Evolutionary conservation across 176 grass and related monocot genomes (phyloP), one percentile per base, ranked within the genome.

Genomic region (Aegilops sharonensis): DNA sequence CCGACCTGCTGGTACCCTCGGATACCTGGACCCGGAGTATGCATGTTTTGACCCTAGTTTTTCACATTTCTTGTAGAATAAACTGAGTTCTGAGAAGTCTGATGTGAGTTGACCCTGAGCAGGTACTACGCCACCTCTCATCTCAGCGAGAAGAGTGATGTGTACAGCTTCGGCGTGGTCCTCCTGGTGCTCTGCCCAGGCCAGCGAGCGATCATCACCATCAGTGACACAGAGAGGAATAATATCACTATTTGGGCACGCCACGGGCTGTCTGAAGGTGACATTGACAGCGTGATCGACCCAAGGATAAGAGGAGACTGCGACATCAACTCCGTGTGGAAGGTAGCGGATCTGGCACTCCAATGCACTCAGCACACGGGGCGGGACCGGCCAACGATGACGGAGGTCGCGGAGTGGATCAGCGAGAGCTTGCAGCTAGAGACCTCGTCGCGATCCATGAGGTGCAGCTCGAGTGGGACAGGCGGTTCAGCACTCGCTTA

Each of bases 81-180:
- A 34, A 34, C 14, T 35, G 30, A 35, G 65, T 35, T 35, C 15
- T 18, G 4, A 30, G 6, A 25, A 32, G 10, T 20, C 6, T 59
- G 36, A 72, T 29, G 67, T 20, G 1, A 50, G 21, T 76, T 64
- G 31, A 50, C 5, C 70, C 8, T 52, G 15, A 3, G 20, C 18
- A 77, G 83, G 67, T 79, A 87, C 29, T 52, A 29, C 5, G 25
- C 1, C 3, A 87, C 78, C 15, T 34, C 1, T 35, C 20, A 5
- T 24, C 68, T 87, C 12, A 87, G 77, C 43, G 84, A 86, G 6
- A 86, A 86, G 75, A 86, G 84, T 32, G 75, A 86, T 0, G 85
- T 87, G 10, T 86, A 86, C 35, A 86, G 76, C 66, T 86, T 86
- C 1, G 77, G 76, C 2, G 65, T 72, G 4, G 78, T 87, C 34